Evolutionary conservation across 2,329 filamentous ascomycete species (phyloP).

Genomic region (Ceratocystiopsis brevicomis): DNA sequence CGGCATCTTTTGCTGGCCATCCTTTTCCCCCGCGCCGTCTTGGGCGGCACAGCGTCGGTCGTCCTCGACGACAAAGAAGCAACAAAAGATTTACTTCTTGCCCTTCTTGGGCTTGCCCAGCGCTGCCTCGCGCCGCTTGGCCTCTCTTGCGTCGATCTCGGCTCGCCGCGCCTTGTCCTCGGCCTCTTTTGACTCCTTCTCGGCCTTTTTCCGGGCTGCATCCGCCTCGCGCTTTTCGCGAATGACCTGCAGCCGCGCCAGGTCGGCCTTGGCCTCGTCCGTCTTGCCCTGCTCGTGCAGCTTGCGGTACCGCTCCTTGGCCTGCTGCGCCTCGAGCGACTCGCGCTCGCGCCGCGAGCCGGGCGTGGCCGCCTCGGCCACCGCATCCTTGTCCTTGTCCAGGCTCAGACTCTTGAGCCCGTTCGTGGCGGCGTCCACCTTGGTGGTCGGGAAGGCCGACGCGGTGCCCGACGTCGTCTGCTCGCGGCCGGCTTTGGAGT

Average conservation of each 20-base stretch:
- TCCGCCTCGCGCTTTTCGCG: constrained; percentile 74
- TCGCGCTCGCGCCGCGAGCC: constrained; percentile 40
- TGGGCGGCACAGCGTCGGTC: too few relatives aligned
- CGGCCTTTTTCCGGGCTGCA: constrained; percentile 53
- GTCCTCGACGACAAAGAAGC: background rate
- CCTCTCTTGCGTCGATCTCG: constrained; percentile 35
- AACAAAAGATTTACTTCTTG: constrained; percentile 19
- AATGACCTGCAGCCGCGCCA: constrained; percentile 66
- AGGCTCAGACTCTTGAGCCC: constrained; percentile 36
- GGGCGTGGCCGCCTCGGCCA: constrained; percentile 23
- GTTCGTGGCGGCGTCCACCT: constrained; percentile 31
- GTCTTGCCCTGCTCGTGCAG: constrained; percentile 90
- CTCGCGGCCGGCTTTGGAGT: constrained; percentile 54
- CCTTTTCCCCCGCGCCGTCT: too few relatives aligned
- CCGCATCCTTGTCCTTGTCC: constrained; percentile 7
- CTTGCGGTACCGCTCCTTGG: constrained; percentile 80
- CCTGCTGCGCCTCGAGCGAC: constrained; percentile 69
- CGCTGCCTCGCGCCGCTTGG: constrained; percentile 35
- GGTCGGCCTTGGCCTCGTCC: constrained; percentile 77
- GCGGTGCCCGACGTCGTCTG: constrained; percentile 19
- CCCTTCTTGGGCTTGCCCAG: constrained; percentile 29
- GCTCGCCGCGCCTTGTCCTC: constrained; percentile 27
- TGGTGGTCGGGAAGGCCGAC: constrained; percentile 17
- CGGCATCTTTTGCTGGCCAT: too few relatives aligned
- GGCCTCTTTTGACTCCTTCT: constrained; percentile 37